A percentile compares a stretch with the other conserved stretches of the same genome.
Conservation (phyloP, 805 yeast species). For the Blastobotrys americana region DNA sequence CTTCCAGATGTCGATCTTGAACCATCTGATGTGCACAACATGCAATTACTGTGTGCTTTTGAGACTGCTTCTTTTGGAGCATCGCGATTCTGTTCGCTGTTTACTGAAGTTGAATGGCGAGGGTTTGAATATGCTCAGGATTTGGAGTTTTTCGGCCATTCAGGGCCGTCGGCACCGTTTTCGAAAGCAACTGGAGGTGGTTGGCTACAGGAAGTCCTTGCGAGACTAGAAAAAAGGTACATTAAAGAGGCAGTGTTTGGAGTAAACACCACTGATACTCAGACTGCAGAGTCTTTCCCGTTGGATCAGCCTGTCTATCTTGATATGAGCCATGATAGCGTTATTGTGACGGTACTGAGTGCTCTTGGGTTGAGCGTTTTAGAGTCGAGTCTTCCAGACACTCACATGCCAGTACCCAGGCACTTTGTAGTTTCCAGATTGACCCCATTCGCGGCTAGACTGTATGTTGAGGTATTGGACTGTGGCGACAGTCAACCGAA, state of each 20-base stretch:
- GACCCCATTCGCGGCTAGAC: slow-evolving; percentile 37
- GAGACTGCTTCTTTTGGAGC: slow-evolving; percentile 64
- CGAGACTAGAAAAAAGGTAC: slow-evolving; percentile 42
- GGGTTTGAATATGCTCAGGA: slow-evolving; percentile 56
- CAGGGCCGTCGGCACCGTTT: slow-evolving; percentile 56
- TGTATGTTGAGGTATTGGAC: slow-evolving; percentile 34
- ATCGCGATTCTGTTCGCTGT: slow-evolving; percentile 59
- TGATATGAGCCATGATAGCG: slow-evolving; percentile 71
- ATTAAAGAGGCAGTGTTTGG: slow-evolving; percentile 45
- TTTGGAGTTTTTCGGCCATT: slow-evolving; percentile 49
- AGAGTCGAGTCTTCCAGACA: slow-evolving; percentile 39
- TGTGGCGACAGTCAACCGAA: slow-evolving; percentile 23
- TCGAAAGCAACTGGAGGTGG: slow-evolving; percentile 57
- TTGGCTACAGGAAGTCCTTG: slow-evolving; percentile 38
- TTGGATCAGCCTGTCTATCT: slow-evolving; percentile 49
- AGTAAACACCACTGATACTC: slow-evolving; percentile 39
- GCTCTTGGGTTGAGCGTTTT: slow-evolving; percentile 50
- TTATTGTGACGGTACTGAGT: slow-evolving; percentile 51
- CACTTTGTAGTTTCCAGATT: slow-evolving; percentile 34
- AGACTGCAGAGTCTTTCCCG: slow-evolving; percentile 30
- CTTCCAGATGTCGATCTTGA: slow-evolving; percentile 40
- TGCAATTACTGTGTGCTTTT: slow-evolving; percentile 64
- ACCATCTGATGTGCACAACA: slow-evolving; percentile 41
- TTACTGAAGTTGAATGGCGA: slow-evolving; percentile 62
- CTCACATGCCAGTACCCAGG: slow-evolving; percentile 36